Evolutionary conservation across 192 early-diverging fungal genomes (phyloP).

Genomic region (Entomortierella lignicola): DNA sequence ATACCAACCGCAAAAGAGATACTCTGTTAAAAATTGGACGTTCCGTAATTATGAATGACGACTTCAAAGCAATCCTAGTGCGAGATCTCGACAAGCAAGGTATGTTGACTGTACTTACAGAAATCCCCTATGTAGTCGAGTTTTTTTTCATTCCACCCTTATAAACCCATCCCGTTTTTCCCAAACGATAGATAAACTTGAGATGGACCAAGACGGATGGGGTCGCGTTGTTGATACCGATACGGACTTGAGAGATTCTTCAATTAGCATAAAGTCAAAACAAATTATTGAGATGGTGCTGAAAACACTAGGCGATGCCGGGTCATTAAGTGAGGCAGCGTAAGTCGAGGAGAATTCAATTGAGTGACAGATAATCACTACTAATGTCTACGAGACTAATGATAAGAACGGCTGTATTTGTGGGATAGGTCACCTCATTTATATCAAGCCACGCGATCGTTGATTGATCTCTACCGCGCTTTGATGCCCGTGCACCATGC

Average conservation of each 20-base stretch:
- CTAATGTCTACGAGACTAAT: too few relatives aligned
- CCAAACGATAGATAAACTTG: constrained; percentile 24
- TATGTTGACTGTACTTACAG: neutral
- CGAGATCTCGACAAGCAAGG: constrained; percentile 31
- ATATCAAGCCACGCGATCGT: constrained; percentile 56
- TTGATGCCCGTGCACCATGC: constrained; percentile 72
- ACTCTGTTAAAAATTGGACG: constrained; percentile 57
- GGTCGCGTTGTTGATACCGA: constrained; percentile 15
- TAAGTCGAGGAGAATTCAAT: constrained; percentile 25
- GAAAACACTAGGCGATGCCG: constrained; percentile 22
- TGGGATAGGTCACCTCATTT: constrained; percentile 32
- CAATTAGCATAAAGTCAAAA: constrained; percentile 22
- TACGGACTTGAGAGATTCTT: constrained; percentile 35
- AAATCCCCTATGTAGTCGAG: neutral
- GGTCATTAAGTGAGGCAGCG: constrained; percentile 19
- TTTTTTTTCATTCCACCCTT: too few relatives aligned
- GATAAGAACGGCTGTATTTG: neutral
- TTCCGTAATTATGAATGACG: constrained; percentile 58
- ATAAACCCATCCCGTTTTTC: too few relatives aligned
- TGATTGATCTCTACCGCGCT: constrained; percentile 70
- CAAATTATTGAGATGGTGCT: constrained; percentile 42
- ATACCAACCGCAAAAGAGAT: constrained; percentile 58
- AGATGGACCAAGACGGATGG: constrained; percentile 21
- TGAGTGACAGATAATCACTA: too few relatives aligned
- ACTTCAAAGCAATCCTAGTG: constrained; percentile 48